These are phyloP conservation scores for Ophiostoma populinum DNA, from an alignment of 2,329 filamentous ascomycete genomes.

Conservation along the genomic window DNA sequence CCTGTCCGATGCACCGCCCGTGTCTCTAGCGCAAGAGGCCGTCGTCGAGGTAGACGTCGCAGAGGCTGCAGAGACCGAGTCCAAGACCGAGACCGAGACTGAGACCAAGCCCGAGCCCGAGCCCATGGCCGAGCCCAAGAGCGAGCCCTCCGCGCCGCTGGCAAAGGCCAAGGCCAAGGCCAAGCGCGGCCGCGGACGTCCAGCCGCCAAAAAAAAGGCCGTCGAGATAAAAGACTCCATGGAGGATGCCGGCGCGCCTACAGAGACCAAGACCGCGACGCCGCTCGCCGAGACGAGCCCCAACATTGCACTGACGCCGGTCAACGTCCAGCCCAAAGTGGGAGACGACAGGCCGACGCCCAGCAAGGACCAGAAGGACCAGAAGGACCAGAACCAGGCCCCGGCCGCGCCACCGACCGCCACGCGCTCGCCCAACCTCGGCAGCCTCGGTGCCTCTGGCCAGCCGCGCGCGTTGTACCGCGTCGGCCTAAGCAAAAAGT, in stretches of 20 bases:
- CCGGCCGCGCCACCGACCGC: not conserved
- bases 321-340: not conserved
- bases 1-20: not conserved
- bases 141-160: not conserved
- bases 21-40: no score
- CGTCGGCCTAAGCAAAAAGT: slow-evolving; percentile 33
- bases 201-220: no score
- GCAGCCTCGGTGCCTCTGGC: not conserved
- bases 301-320: not conserved
- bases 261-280: not conserved
- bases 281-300: slow-evolving; percentile 3
- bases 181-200: not conserved
- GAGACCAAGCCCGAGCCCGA: not conserved
- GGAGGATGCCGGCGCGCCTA: slow-evolving; percentile 4
- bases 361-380: not conserved
- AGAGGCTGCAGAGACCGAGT: no score
- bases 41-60: no score
- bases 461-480: slow-evolving; percentile 26
- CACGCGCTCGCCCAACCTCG: not conserved
- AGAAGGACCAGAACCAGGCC: not conserved
- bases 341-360: slow-evolving; percentile 6
- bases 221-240: slow-evolving; percentile 1
- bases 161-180: not conserved
- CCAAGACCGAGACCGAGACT: not conserved
- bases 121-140: not conserved